Base-by-base conservation (phyloP, 2,329 filamentous ascomycete species). In the Epicoccum sorghinum region DNA sequence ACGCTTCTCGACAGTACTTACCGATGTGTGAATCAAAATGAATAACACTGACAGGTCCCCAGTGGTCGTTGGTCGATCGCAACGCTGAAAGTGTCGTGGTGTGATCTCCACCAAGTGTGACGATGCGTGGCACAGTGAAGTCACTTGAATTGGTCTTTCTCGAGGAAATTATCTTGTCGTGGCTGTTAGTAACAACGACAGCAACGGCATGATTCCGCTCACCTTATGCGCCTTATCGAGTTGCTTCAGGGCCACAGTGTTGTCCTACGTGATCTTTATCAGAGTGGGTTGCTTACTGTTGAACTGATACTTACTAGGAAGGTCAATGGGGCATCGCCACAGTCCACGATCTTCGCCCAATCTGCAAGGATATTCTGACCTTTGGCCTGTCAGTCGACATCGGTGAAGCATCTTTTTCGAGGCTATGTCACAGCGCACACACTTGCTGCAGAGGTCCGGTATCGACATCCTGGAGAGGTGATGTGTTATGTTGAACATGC, bases 41-140 rank as follows among this genome's bases (percentile, higher is more conserved):
- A n/a, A 84, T 83, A 5, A 84, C 81, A 57, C 80, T 83, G 2
- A 84, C 79, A 12, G 76, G 67, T 0, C 82, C 83, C 80, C 81
- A 87, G 46, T 77, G 75, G 3, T 77, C 56, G 59, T 77, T 68
- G 0, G 80, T 78, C 3, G 81, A 82, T 45, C 82, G 68, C 59
- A 84, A 62, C 0, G 81, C 81, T 2, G 80, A 78, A 5, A 84
- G 69, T 0, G 82, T 84, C 0, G 82, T 84, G 0, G 82, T 83
- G 68, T 85, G 82, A 59, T 85, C 82, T 23, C 82, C 82, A 9
- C 82, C 82, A 0, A 84, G 66, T 1, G 79, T 80, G 25, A 84
- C 76, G 43, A 85, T 82, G 22, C 81, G 75, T 10, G 82, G 82
- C 9, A 75, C 75, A 2, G 64, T 61, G 23, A 79, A 81, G 12